Percentiles rank a stretch among this genome's conserved stretches.
phyloP scores from a whole-genome alignment of 495 filamentous ascomycete species.

The Clohesyomyces aquaticus region DNA sequence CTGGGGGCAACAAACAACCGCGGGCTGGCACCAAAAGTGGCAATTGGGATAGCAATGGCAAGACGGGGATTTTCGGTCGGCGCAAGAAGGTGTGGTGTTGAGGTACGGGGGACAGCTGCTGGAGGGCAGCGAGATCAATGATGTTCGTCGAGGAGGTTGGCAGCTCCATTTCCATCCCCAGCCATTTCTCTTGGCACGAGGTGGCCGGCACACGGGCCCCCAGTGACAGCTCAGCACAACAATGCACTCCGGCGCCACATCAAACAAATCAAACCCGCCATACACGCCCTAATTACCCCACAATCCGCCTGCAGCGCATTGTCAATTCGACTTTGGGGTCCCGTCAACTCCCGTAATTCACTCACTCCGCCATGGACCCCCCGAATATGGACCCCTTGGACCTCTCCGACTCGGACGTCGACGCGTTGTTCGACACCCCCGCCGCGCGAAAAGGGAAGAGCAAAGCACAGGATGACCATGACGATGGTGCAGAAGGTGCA shows the following conservation, averaged over 20 bases:
- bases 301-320: background rate
- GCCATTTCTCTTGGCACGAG: background rate
- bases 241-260: background rate
- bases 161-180: background rate
- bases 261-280: background rate
- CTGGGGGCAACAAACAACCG: background rate
- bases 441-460: constrained; percentile 46
- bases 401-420: constrained; percentile 61
- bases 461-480: constrained; percentile 25
- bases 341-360: background rate
- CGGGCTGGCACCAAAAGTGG: background rate
- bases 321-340: background rate
- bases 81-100: constrained; percentile 5
- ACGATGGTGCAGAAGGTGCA: constrained; percentile 50
- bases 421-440: constrained; percentile 76
- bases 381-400: constrained; percentile 34
- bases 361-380: constrained; percentile 20
- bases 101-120: background rate
- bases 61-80: background rate
- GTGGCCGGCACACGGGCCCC: background rate
- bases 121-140: background rate
- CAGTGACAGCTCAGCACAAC: too few relatives aligned
- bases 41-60: background rate
- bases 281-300: background rate
- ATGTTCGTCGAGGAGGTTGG: background rate